These are phyloP conservation scores for Pythium chondricola DNA, from an alignment of 352 stramenopile genomes.

Conservation along the genomic window DNA sequence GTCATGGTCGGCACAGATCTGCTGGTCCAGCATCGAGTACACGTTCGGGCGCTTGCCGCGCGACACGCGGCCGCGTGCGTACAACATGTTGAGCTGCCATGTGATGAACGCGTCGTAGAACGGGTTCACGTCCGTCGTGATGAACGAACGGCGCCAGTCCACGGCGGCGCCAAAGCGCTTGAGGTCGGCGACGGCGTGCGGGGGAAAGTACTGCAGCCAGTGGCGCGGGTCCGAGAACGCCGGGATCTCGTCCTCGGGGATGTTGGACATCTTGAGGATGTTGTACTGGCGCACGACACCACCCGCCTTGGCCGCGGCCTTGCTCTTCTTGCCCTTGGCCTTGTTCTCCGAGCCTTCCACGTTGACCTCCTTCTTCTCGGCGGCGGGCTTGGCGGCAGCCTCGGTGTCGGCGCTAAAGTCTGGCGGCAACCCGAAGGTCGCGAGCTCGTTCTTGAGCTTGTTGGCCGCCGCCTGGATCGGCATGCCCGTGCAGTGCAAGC, in stretches of 20 bases:
- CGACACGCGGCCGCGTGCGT: conserved; percentile 82
- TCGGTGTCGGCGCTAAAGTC: conserved; percentile 84
- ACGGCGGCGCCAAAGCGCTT: conserved; percentile 96
- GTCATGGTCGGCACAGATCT: conserved; percentile 99
- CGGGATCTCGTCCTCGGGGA: conserved; percentile 92
- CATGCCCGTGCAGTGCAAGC: conserved; percentile 99
- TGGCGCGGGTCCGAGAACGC: conserved; percentile 96
- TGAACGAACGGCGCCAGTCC: conserved; percentile 99
- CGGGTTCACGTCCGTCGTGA: conserved; percentile 98
- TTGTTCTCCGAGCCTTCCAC: conserved; percentile 79
- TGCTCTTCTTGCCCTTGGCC: conserved; percentile 96
- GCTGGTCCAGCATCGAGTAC: conserved; percentile 97
- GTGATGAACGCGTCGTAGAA: conserved; percentile 99
- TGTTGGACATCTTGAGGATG: conserved; percentile 94
- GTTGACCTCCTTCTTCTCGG: conserved; percentile 65
- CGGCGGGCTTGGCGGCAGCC: conserved; percentile 9
- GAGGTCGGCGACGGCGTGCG: conserved; percentile 94
- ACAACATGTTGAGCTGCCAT: conserved; percentile 98
- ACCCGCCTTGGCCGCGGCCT: conserved; percentile 97
- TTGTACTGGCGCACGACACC: conserved; percentile 97
- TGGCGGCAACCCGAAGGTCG: conserved; percentile 90
- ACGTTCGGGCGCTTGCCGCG: conserved; percentile 98
- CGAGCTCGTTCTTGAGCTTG: conserved; percentile 98
- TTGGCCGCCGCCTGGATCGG: conserved; percentile 99
- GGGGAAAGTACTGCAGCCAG: conserved; percentile 99